Base-by-base conservation (phyloP, 208 protist species). In the Wallacemonas sp. region DNA sequence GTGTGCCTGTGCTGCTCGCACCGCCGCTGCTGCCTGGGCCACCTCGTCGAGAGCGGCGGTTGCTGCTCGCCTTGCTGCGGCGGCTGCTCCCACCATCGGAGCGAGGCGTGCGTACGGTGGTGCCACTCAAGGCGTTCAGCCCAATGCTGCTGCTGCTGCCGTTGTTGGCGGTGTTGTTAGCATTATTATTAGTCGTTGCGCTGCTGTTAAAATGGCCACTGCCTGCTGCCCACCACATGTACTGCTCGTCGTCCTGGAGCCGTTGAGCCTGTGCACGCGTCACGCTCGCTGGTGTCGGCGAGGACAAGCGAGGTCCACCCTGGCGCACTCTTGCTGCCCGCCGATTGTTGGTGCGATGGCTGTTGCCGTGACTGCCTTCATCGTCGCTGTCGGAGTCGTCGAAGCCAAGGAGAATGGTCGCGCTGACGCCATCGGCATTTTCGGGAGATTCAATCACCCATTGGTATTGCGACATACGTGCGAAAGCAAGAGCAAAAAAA, bases 1-100 rank as follows among this genome's bases (percentile, higher is more conserved):
- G 28, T 16, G 20, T 63, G 57, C 16, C 52, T 10, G 22, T 42
- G 28, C 25, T 61, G 54, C 48, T 75, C 33, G 50, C 38, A 25
- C 52, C 16, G 14, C 48, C 62, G 45, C 26, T 61, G 25, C 55
- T 61, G 11, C 55, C 55, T 16, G 55, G 31, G 26, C 41, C 29
- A 18, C 26, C 8, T 1, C 42, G 57, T 10, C n/a, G 32, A 38
- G 62, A 16, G 28, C 46, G 67, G 14, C 57, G 71, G 33, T 63
- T 29, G 16, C 57, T 69, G 44, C 73, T 78, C 26, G 77, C 32
- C 38, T 61, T 86, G 64, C 78, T 84, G 25, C 74, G 76, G 36
- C 61, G 77, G 61, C 77, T 87, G 52, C 77, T 84, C 0, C 70
- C 82, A 5, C 52, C 72, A 0, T 84, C 78, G 0, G 77, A 82